Evolutionary conservation across 352 stramenopile species (phyloP).

Genomic region (Phytophthora vignae): DNA sequence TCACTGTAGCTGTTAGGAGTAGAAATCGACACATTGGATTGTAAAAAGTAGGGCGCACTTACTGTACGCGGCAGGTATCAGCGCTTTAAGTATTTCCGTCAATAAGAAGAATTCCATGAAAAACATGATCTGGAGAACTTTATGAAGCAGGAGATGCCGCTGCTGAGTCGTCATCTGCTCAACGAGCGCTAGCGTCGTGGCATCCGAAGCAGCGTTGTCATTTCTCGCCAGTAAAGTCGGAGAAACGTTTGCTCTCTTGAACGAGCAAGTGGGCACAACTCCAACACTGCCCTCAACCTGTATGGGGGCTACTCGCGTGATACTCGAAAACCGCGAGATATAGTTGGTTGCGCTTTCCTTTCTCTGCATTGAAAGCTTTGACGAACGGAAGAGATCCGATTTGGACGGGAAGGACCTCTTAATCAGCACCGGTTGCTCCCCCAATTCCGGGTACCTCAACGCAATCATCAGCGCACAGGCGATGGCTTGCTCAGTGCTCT

Average conservation of each 20-base stretch:
- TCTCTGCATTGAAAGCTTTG: conserved; percentile 2
- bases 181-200: neutral
- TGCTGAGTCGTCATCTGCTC: conserved; percentile 12
- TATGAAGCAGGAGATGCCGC: conserved; percentile 16
- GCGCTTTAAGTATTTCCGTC: conserved; percentile 41
- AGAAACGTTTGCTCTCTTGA: neutral
- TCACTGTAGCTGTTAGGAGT: neutral
- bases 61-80: conserved; percentile 42
- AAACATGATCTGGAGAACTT: conserved; percentile 38
- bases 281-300: neutral
- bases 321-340: neutral
- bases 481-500: conserved; percentile 17
- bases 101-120: conserved; percentile 43
- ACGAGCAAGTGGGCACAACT: neutral
- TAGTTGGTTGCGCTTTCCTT: neutral
- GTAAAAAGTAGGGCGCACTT: neutral
- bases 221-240: neutral
- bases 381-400: conserved; percentile 13
- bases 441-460: conserved; percentile 15
- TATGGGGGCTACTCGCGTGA: neutral
- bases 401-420: conserved; percentile 1
- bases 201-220: neutral
- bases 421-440: neutral
- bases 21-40: neutral
- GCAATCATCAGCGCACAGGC: conserved; percentile 12